Conservation (phyloP, 768 basidiomycete species). For the Phylloporus rhodoxanthus region DNA sequence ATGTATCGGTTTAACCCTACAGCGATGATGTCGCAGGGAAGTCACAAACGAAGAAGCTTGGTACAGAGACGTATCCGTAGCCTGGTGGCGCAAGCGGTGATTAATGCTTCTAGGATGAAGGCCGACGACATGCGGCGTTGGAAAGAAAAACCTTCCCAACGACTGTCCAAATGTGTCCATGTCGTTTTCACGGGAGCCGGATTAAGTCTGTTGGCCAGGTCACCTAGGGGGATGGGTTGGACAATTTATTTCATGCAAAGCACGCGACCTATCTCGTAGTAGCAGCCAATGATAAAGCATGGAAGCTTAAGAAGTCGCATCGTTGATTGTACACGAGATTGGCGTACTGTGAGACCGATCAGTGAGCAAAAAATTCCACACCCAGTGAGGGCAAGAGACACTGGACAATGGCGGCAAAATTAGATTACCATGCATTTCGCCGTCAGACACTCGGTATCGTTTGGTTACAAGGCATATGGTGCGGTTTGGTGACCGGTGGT, state of each 20-base stretch:
- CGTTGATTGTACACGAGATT: constrained; percentile 19
- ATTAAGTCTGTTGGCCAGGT: constrained; percentile 18
- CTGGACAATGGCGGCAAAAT: neutral
- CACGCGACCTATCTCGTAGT: constrained; percentile 11
- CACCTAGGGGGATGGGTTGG: constrained; percentile 5
- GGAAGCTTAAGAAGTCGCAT: constrained; percentile 13
- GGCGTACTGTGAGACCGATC: constrained; percentile 21
- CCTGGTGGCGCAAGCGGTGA: constrained; percentile 28
- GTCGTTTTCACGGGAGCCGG: constrained; percentile 9
- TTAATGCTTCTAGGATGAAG: constrained; percentile 26
- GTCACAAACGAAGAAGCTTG: constrained; percentile 18
- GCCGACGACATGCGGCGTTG: constrained; percentile 18
- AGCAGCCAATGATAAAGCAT: constrained; percentile 13
- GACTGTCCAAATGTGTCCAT: constrained; percentile 2
- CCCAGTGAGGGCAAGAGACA: neutral
- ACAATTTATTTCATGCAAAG: constrained; percentile 17
- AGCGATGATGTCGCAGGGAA: constrained; percentile 28
- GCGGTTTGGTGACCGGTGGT: neutral
- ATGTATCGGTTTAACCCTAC: constrained; percentile 8
- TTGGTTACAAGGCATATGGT: neutral
- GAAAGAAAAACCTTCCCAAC: constrained; percentile 17
- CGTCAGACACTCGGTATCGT: constrained; percentile 1
- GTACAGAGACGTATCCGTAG: constrained; percentile 15
- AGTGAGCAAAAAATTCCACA: constrained; percentile 1
- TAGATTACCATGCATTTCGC: neutral